A percentile compares a stretch with the other conserved stretches of the same genome.
These are phyloP conservation scores for Blastobotrys arbuscula DNA, from an alignment of 1,139 yeast genomes.

Conservation along the genomic window DNA sequence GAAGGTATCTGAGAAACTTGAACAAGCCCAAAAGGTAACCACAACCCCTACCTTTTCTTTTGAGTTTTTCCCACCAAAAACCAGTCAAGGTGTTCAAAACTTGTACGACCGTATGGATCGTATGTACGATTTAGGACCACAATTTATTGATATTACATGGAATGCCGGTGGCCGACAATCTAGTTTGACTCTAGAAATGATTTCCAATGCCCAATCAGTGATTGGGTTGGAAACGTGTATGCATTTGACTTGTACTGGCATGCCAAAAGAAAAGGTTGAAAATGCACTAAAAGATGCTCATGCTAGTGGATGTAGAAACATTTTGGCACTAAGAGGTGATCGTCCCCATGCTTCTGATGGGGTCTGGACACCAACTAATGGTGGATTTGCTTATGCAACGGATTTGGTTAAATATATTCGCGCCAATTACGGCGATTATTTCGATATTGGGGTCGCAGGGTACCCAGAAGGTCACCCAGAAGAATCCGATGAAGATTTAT, in stretches of 20 bases:
- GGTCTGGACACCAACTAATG: conserved; percentile 46
- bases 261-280: conserved; percentile 78
- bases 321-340: conserved; percentile 91
- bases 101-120: conserved; percentile 96
- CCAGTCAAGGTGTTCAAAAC: conserved; percentile 94
- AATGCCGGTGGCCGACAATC: conserved; percentile 93
- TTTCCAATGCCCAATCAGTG: conserved; percentile 86
- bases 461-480: conserved; percentile 99
- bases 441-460: conserved; percentile 88
- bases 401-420: conserved; percentile 80
- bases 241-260: conserved; percentile 96
- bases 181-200: conserved; percentile 80
- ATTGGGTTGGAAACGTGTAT: conserved; percentile 94
- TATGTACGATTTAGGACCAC: conserved; percentile 89
- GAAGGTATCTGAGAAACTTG: conserved; percentile 39
- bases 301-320: conserved; percentile 90
- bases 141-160: conserved; percentile 95
- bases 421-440: conserved; percentile 62
- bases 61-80: conserved; percentile 97
- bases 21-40: conserved; percentile 28
- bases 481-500: conserved; percentile 53
- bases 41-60: conserved; percentile 72
- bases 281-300: conserved; percentile 82
- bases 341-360: conserved; percentile 61
- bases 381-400: conserved; percentile 70